These are phyloP conservation scores for Raddia distichophylla DNA, from an alignment of 176 grass and related monocot genomes.

Conservation along the genomic window DNA sequence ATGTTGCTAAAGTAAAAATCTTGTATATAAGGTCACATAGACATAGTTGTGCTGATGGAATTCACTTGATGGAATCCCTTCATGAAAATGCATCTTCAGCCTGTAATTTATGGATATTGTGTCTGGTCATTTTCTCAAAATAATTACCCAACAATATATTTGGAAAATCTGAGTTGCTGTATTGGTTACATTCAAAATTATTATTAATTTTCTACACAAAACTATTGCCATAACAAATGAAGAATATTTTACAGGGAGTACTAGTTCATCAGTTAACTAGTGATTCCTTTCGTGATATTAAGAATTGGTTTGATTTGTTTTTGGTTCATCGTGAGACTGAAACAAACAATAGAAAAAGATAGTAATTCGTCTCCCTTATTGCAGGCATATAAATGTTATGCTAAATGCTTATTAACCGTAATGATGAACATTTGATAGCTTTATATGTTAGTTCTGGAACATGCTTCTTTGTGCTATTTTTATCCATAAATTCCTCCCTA, in stretches of 20 bases:
- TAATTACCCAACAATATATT: constrained; percentile 16
- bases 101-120: not conserved
- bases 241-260: not conserved
- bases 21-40: not conserved
- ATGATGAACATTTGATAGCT: not conserved
- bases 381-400: not conserved
- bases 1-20: not conserved
- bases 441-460: constrained; percentile 19
- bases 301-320: constrained; percentile 12
- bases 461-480: constrained; percentile 11
- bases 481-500: constrained; percentile 25
- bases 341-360: not conserved
- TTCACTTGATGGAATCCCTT: not conserved
- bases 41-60: not conserved
- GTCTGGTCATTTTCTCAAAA: not conserved
- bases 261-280: constrained; percentile 7
- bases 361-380: constrained; percentile 5
- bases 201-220: not conserved
- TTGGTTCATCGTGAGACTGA: not conserved
- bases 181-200: not conserved
- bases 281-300: not conserved
- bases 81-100: not conserved
- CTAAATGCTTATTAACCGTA: not conserved
- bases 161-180: not conserved
- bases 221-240: not conserved